Conservation (phyloP, 2,329 filamentous ascomycete genomes). For the Penicillium janthinellum region DNA sequence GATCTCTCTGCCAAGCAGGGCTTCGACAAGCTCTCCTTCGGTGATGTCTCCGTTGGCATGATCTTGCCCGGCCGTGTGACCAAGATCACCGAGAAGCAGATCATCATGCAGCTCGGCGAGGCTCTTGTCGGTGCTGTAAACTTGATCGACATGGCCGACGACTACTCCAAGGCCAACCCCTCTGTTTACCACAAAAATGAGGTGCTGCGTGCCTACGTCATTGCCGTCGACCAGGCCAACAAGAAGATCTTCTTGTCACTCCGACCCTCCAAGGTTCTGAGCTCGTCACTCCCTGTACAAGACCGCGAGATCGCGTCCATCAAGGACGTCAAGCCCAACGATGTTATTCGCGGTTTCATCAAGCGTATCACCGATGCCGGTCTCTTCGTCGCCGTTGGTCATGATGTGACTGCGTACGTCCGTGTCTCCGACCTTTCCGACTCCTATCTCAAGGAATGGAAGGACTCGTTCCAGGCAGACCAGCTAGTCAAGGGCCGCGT, state of each 20-base stretch:
- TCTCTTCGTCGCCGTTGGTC: slow-evolving; percentile 81
- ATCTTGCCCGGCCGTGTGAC: slow-evolving; percentile 82
- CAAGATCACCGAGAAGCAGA: slow-evolving; percentile 78
- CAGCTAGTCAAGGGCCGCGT: slow-evolving; percentile 90
- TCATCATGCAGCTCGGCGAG: slow-evolving; percentile 84
- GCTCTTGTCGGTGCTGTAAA: slow-evolving; percentile 76
- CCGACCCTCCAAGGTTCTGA: slow-evolving; percentile 84
- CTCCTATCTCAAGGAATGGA: slow-evolving; percentile 92
- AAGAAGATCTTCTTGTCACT: slow-evolving; percentile 82
- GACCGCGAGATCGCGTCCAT: slow-evolving; percentile 76
- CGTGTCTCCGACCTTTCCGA: slow-evolving; percentile 89
- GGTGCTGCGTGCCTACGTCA: slow-evolving; percentile 81
- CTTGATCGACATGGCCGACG: slow-evolving; percentile 80
- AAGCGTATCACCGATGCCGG: slow-evolving; percentile 89
- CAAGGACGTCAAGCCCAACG: slow-evolving; percentile 72
- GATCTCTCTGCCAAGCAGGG: slow-evolving; percentile 80
- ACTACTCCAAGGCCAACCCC: slow-evolving; percentile 79
- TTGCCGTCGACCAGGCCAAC: slow-evolving; percentile 77
- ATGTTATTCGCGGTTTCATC: slow-evolving; percentile 86
- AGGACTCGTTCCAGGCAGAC: slow-evolving; percentile 80
- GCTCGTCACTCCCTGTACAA: slow-evolving; percentile 76
- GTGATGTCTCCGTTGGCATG: slow-evolving; percentile 74
- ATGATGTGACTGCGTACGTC: slow-evolving; percentile 78
- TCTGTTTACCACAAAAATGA: slow-evolving; percentile 78
- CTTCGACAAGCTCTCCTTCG: slow-evolving; percentile 64